These are phyloP conservation scores for Termitomyces eurrhizus DNA, from an alignment of 768 basidiomycete species.

Conservation along the genomic window DNA sequence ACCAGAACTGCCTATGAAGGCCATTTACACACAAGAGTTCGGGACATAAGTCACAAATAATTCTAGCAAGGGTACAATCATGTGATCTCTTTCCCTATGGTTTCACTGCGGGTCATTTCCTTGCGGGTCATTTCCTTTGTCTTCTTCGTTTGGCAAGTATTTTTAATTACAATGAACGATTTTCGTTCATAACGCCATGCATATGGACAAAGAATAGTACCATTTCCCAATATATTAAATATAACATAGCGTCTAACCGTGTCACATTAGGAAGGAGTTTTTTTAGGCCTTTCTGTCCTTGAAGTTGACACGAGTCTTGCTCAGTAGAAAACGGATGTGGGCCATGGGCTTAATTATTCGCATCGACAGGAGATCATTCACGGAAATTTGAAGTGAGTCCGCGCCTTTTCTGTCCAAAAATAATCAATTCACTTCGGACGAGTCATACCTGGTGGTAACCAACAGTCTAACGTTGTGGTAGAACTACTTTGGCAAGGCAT, in stretches of 20 bases:
- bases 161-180: conserved; percentile 1
- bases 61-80: too few species aligned
- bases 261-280: too few species aligned
- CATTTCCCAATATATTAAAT: not conserved
- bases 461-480: conserved; percentile 3
- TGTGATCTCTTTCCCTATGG: too few species aligned
- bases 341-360: not conserved
- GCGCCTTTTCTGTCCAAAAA: not conserved
- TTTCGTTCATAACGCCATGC: conserved; percentile 13
- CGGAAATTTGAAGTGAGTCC: conserved; percentile 1
- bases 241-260: not conserved
- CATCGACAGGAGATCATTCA: not conserved
- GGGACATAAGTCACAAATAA: too few species aligned
- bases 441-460: not conserved
- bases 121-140: too few species aligned
- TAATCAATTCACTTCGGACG: not conserved
- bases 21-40: too few species aligned
- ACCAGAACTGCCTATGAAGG: too few species aligned
- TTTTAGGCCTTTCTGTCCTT: too few species aligned
- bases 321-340: conserved; percentile 1
- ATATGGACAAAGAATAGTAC: conserved; percentile 7
- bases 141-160: too few species aligned
- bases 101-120: too few species aligned
- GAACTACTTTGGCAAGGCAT: not conserved
- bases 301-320: not conserved